These are phyloP conservation scores for Microdochium nivale DNA, from an alignment of 2,329 filamentous ascomycete genomes.

Conservation along the genomic window DNA sequence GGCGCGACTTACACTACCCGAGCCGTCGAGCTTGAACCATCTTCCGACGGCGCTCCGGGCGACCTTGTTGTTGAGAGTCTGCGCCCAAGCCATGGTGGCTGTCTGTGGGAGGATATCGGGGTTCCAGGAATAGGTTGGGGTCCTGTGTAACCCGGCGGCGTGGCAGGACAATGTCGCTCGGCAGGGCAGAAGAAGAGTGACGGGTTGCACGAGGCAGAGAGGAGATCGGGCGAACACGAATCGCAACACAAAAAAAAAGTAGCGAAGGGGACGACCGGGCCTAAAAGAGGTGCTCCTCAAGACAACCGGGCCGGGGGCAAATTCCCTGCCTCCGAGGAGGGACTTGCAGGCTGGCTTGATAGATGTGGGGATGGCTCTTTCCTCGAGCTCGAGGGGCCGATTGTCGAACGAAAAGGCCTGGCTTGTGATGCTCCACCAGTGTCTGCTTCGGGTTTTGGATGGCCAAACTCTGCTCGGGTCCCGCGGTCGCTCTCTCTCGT, in stretches of 20 bases:
- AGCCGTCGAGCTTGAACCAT: slow-evolving; percentile 75
- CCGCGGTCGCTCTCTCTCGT: too few species aligned
- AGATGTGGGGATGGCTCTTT: not conserved
- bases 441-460: too few species aligned
- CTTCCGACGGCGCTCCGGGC: slow-evolving; percentile 58
- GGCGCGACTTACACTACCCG: slow-evolving; percentile 59
- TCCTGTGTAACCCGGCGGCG: not conserved
- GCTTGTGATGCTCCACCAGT: too few species aligned
- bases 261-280: not conserved
- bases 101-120: not conserved
- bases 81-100: slow-evolving; percentile 36
- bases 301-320: not conserved
- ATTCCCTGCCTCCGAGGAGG: not conserved
- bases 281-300: not conserved
- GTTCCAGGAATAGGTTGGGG: not conserved
- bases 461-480: too few species aligned
- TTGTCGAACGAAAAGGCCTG: too few species aligned
- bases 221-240: not conserved
- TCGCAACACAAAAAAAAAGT: not conserved
- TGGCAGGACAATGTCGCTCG: not conserved
- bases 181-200: not conserved
- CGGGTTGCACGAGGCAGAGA: not conserved
- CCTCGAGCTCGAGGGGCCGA: too few species aligned
- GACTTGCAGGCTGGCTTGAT: not conserved
- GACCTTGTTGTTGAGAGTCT: slow-evolving; percentile 45